Conservation (phyloP, 148 eudicot species). For the Persicaria maculosa region DNA sequence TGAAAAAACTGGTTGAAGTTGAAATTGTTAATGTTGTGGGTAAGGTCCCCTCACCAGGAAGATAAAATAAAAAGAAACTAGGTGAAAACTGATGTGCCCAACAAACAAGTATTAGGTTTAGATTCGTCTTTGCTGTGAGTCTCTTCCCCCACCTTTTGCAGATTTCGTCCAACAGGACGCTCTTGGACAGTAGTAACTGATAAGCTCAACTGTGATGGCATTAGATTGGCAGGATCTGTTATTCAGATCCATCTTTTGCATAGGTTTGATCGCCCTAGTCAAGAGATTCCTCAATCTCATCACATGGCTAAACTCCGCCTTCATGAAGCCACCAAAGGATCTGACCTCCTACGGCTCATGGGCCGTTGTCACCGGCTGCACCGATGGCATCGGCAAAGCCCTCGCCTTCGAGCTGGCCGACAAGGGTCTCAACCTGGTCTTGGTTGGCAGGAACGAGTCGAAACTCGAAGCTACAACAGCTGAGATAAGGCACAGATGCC, state of each 20-base stretch:
- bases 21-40: too few species aligned
- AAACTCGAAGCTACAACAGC: neutral
- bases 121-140: too few species aligned
- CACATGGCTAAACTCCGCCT: slow-evolving; percentile 33
- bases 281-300: slow-evolving; percentile 22
- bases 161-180: too few species aligned
- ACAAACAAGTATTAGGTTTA: too few species aligned
- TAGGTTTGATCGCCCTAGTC: slow-evolving; percentile 37
- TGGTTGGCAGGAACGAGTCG: neutral
- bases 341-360: slow-evolving; percentile 57
- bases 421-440: slow-evolving; percentile 11
- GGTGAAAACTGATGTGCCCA: too few species aligned
- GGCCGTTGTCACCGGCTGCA: slow-evolving; percentile 72
- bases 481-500: neutral
- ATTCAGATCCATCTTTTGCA: slow-evolving; percentile 16
- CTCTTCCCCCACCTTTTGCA: too few species aligned
- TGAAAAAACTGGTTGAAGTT: too few species aligned
- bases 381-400: slow-evolving; percentile 77
- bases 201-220: neutral
- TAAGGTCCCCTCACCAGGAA: too few species aligned
- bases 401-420: slow-evolving; percentile 55
- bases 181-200: too few species aligned
- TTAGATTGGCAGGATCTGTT: neutral
- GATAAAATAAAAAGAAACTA: too few species aligned
- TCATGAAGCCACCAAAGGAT: slow-evolving; percentile 44